Percentiles rank a stretch among this genome's conserved stretches.
Conservation (phyloP, 768 basidiomycete genomes). For the Crucibulum laeve region DNA sequence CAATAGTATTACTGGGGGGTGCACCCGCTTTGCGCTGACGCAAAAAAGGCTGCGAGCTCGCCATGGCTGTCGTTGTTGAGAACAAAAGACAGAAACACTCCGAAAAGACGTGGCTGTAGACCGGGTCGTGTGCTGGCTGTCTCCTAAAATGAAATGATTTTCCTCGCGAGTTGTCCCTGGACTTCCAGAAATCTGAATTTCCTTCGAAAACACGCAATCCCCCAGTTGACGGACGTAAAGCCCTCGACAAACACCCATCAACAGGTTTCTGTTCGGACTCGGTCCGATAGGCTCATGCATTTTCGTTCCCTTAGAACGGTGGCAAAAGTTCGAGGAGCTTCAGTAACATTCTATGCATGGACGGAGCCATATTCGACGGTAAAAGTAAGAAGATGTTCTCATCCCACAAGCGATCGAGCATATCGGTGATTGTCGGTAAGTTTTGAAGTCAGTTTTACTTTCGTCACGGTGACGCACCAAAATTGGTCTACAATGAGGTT, state of each 20-base stretch:
- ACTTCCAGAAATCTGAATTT: not conserved
- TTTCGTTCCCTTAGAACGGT: no score
- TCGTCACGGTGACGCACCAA: no score
- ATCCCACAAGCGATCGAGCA: no score
- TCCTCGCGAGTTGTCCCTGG: not conserved
- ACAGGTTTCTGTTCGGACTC: constrained; percentile 5
- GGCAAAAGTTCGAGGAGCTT: no score
- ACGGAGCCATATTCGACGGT: no score
- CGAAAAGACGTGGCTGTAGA: no score
- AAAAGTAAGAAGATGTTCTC: no score
- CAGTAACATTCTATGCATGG: no score
- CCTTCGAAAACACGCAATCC: not conserved
- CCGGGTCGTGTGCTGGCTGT: not conserved
- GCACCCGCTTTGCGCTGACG: constrained; percentile 25
- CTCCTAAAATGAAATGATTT: not conserved
- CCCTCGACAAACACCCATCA: constrained; percentile 12
- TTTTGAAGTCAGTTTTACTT: no score
- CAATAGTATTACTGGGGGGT: not conserved
- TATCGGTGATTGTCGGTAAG: no score
- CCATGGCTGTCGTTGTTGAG: constrained; percentile 13
- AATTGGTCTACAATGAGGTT: no score
- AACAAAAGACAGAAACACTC: constrained; percentile 4
- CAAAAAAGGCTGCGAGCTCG: constrained; percentile 21
- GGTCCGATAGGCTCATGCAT: no score
- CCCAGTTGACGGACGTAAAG: constrained; percentile 10